Conservation (phyloP, 108 stramenopile species). For the Fragilaria radians region DNA sequence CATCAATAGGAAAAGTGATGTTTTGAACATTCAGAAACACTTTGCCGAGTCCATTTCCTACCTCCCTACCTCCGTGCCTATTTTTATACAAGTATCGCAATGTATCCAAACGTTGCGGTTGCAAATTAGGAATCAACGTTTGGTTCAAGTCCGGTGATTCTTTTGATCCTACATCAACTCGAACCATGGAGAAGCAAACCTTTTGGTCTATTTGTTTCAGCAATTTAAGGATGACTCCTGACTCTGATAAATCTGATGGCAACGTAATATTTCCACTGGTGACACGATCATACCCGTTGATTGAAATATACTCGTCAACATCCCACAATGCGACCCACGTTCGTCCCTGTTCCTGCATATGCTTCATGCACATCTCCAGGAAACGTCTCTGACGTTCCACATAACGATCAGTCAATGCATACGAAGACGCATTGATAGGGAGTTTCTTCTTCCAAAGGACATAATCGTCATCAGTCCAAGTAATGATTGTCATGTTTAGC, state of each 20-base stretch:
- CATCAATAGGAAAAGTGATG: neutral
- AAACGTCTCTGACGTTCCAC: neutral
- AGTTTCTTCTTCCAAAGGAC: neutral
- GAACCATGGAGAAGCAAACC: neutral
- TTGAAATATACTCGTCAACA: slow-evolving; percentile 1
- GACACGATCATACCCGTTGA: neutral
- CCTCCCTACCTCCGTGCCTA: neutral
- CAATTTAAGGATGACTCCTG: neutral
- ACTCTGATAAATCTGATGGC: neutral
- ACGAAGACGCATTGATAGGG: neutral
- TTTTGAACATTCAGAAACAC: neutral
- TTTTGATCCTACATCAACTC: neutral
- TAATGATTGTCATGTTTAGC: slow-evolving; percentile 19
- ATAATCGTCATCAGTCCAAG: slow-evolving; percentile 13
- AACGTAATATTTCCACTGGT: neutral
- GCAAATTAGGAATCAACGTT: neutral
- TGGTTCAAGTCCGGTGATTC: neutral
- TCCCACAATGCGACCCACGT: neutral
- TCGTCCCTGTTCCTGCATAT: neutral
- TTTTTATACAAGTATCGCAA: neutral
- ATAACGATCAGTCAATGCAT: neutral
- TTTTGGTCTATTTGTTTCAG: neutral
- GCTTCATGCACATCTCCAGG: neutral
- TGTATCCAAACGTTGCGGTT: neutral
- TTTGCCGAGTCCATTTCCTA: neutral